Evolutionary conservation across 768 basidiomycete species (phyloP).

Genomic region (Lactifluus pinguis): DNA sequence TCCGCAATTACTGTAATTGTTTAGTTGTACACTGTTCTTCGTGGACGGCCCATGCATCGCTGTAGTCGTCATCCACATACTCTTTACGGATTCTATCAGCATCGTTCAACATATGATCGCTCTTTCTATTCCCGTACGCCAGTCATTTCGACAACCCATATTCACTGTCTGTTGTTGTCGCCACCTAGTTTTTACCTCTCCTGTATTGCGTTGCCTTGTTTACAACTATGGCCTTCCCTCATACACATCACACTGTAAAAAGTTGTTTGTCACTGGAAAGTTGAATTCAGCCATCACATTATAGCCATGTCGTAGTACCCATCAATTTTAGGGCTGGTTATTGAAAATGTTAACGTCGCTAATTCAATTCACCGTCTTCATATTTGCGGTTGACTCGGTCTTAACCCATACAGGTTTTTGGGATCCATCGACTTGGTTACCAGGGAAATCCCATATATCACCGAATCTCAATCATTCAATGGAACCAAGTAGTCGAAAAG

Average conservation of each 20-base stretch:
- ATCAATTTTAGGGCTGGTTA: no score
- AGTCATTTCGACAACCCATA: background rate
- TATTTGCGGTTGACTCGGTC: no score
- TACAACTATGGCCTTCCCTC: constrained; percentile 7
- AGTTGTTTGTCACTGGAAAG: background rate
- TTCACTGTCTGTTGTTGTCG: background rate
- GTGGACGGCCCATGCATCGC: background rate
- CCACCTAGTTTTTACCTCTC: background rate
- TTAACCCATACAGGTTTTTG: no score
- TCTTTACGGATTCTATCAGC: constrained; percentile 12
- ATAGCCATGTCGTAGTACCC: no score
- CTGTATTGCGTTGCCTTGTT: background rate
- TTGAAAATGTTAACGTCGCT: no score
- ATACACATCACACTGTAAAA: background rate
- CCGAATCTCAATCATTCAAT: no score
- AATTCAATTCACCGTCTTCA: no score
- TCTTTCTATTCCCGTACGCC: background rate
- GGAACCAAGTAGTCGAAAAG: no score
- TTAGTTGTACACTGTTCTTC: constrained; percentile 9
- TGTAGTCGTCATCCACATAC: constrained; percentile 4
- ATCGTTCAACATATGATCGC: background rate
- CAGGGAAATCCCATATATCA: no score
- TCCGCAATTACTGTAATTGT: constrained; percentile 10
- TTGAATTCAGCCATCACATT: no score
- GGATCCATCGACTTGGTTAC: no score